Percentiles rank a stretch among this genome's conserved stretches.
phyloP scores from a whole-genome alignment of 345 rosid species.

The Brassica rapa region DNA sequence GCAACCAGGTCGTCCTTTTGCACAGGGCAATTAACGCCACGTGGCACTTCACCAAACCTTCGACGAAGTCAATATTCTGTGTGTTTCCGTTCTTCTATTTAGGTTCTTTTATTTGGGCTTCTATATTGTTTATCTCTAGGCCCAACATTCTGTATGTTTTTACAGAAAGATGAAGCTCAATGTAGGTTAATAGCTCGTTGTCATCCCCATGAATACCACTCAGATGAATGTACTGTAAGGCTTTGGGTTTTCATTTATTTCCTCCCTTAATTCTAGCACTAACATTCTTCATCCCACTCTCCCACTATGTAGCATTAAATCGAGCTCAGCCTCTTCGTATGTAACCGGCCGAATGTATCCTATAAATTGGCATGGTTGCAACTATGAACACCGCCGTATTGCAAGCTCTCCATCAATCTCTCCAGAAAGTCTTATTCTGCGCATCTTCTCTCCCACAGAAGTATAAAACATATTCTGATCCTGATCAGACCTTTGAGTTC shows the following conservation, averaged over 20 bases:
- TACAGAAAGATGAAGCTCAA: too few relatives aligned
- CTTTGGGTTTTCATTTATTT: neutral
- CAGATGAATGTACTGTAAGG: neutral
- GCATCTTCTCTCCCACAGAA: conserved; percentile 54
- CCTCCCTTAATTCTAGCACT: neutral
- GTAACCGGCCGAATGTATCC: neutral
- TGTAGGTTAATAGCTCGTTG: too few relatives aligned
- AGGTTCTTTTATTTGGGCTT: too few relatives aligned
- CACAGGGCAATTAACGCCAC: too few relatives aligned
- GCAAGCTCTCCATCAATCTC: conserved; percentile 61
- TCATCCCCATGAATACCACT: too few relatives aligned
- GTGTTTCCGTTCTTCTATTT: too few relatives aligned
- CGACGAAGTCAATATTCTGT: too few relatives aligned
- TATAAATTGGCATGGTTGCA: neutral
- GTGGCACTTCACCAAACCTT: too few relatives aligned
- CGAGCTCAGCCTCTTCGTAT: neutral
- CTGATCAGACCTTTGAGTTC: neutral
- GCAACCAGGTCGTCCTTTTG: too few relatives aligned
- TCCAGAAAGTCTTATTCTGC: conserved; percentile 69
- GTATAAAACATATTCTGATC: conserved; percentile 29
- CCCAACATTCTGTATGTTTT: too few relatives aligned
- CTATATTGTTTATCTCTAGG: too few relatives aligned
- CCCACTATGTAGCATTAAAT: neutral
- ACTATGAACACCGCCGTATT: neutral
- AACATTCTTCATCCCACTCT: neutral